Conservation (phyloP, 768 basidiomycete species). For the Collybia nuda region DNA sequence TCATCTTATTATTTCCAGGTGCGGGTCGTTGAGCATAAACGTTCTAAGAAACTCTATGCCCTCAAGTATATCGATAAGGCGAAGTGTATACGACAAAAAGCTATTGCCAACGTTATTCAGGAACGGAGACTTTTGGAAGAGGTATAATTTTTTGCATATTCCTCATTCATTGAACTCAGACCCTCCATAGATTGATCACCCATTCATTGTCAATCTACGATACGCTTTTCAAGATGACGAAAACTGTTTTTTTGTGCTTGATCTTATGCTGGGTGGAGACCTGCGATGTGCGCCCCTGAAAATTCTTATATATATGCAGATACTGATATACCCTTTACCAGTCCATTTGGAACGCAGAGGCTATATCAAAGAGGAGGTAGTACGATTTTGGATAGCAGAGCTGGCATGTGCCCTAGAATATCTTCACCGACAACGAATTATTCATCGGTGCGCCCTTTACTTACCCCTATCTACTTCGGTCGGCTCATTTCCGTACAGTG, state of each 20-base stretch:
- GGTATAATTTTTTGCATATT: constrained; percentile 37
- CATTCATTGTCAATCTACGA: constrained; percentile 86
- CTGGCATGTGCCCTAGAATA: constrained; percentile 83
- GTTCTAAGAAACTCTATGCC: constrained; percentile 87
- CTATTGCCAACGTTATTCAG: constrained; percentile 91
- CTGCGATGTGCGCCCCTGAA: constrained; percentile 70
- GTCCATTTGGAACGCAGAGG: constrained; percentile 82
- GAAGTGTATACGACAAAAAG: constrained; percentile 86
- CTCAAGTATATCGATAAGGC: constrained; percentile 99
- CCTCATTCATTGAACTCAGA: constrained; percentile 1
- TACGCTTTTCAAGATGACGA: constrained; percentile 98
- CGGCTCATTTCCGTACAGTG: constrained; percentile 43
- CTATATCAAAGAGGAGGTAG: constrained; percentile 65
- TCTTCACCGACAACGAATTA: constrained; percentile 88
- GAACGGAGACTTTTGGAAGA: constrained; percentile 92
- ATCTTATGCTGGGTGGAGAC: constrained; percentile 96
- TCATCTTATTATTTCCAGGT: constrained; percentile 52
- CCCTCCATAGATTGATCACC: constrained; percentile 71
- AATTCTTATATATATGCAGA: constrained; percentile 1
- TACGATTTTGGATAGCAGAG: constrained; percentile 90
- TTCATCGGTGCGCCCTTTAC: constrained; percentile 80
- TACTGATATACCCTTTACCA: constrained; percentile 28
- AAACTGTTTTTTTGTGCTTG: constrained; percentile 97
- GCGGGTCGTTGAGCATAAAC: constrained; percentile 95
- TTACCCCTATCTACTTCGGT: neutral